Evolutionary conservation across 371 early-diverging fungal genomes (phyloP).

Genomic region (Mucor saturninus): DNA sequence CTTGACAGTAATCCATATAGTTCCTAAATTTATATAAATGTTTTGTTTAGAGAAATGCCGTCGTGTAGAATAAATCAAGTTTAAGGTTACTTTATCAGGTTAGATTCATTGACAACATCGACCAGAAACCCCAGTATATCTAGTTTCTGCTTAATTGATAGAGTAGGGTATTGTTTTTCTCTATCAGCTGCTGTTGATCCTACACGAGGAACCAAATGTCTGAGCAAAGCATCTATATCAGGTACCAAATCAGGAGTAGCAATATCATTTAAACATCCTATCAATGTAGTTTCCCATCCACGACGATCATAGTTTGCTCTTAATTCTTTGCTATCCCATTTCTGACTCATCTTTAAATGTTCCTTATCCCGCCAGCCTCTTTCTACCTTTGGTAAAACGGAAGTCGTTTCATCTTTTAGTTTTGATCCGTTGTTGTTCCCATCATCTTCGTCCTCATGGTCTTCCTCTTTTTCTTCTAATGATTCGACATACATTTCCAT

Average conservation of each 20-base stretch:
- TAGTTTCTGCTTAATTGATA: slow-evolving; percentile 43
- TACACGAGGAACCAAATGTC: slow-evolving; percentile 44
- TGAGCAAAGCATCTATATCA: slow-evolving; percentile 40
- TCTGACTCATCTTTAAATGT: slow-evolving; percentile 32
- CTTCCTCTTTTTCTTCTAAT: slow-evolving; percentile 18
- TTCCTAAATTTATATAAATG: slow-evolving; percentile 31
- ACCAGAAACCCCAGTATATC: slow-evolving; percentile 47
- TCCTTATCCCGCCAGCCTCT: slow-evolving; percentile 49
- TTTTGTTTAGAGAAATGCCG: neutral
- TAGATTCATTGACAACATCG: slow-evolving; percentile 50
- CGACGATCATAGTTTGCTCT: slow-evolving; percentile 37
- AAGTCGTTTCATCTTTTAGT: slow-evolving; percentile 2
- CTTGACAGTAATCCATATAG: slow-evolving; percentile 71
- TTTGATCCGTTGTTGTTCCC: slow-evolving; percentile 10
- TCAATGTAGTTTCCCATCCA: slow-evolving; percentile 51
- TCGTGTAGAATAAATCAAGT: neutral
- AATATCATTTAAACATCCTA: slow-evolving; percentile 54
- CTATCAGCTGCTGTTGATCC: slow-evolving; percentile 45
- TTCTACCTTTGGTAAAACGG: slow-evolving; percentile 27
- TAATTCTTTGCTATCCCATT: slow-evolving; percentile 51
- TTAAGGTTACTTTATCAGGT: slow-evolving; percentile 42
- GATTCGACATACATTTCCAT: slow-evolving; percentile 41
- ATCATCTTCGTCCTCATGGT: slow-evolving; percentile 13
- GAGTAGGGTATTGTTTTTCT: slow-evolving; percentile 46
- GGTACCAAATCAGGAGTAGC: slow-evolving; percentile 50